phyloP scores from a whole-genome alignment of 768 basidiomycete genomes.

The Boletus bicolor region DNA sequence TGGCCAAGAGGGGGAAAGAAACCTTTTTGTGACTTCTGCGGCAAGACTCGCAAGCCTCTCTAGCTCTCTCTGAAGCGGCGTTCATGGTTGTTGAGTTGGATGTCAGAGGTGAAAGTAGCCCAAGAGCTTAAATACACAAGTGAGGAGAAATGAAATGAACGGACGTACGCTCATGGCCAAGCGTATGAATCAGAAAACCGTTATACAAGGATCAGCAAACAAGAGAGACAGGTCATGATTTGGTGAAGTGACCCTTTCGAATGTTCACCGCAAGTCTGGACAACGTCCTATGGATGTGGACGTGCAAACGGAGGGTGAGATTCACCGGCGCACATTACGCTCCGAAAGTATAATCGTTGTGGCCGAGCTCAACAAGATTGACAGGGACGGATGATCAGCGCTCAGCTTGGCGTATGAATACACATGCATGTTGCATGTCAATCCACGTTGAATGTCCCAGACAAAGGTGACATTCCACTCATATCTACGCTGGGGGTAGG shows the following conservation, averaged over 20 bases:
- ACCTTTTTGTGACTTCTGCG: slow-evolving; percentile 28
- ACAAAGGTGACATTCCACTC: slow-evolving; percentile 6
- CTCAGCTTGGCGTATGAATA: background rate
- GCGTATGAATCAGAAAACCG: slow-evolving; percentile 9
- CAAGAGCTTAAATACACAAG: slow-evolving; percentile 21
- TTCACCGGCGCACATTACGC: background rate
- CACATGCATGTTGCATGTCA: slow-evolving; percentile 24
- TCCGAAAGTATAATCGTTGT: slow-evolving; percentile 1
- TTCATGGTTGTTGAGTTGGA: slow-evolving; percentile 17
- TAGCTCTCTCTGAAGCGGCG: slow-evolving; percentile 21
- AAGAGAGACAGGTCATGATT: background rate
- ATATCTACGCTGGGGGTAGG: slow-evolving; percentile 12
- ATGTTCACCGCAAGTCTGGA: slow-evolving; percentile 14
- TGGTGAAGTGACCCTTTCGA: slow-evolving; percentile 10
- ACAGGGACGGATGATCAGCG: slow-evolving; percentile 2
- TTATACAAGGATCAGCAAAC: slow-evolving; percentile 8
- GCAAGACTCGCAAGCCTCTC: slow-evolving; percentile 24
- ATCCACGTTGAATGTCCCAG: slow-evolving; percentile 17
- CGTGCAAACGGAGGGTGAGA: background rate
- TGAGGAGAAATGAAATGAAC: slow-evolving; percentile 7
- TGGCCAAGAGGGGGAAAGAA: background rate
- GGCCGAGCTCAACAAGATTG: slow-evolving; percentile 3
- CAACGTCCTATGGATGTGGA: background rate
- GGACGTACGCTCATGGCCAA: slow-evolving; percentile 7
- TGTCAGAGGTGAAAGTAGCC: background rate